Evolutionary conservation across 1,284 basidiomycete species (phyloP).

Genomic region (Cerioporus squamosus): DNA sequence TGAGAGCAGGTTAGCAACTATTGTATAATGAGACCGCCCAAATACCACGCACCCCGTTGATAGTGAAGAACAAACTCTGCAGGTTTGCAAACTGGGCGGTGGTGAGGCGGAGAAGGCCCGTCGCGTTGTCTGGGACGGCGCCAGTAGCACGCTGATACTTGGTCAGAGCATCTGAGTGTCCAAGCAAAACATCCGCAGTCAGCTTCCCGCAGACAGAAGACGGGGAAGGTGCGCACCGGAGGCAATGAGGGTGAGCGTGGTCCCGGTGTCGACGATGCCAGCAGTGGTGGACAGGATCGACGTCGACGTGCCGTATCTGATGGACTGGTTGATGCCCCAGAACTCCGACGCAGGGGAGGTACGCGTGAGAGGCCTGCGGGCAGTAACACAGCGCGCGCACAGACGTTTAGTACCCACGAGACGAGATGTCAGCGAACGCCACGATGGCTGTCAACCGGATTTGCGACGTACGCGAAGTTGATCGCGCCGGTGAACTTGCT

Average conservation of each 20-base stretch:
- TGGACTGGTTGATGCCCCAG: conserved; percentile 67
- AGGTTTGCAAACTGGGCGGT: conserved; percentile 41
- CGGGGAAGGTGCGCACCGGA: conserved; percentile 26
- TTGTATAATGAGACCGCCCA: neutral
- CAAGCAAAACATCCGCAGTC: neutral
- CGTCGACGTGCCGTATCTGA: conserved; percentile 52
- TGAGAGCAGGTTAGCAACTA: conserved; percentile 12
- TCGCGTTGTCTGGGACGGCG: conserved; percentile 38
- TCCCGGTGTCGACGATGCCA: conserved; percentile 69
- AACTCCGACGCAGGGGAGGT: conserved; percentile 52
- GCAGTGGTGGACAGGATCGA: conserved; percentile 51
- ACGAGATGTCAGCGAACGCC: neutral
- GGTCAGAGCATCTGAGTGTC: conserved; percentile 34
- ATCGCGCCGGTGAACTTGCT: conserved; percentile 49
- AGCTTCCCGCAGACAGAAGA: neutral
- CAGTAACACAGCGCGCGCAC: neutral
- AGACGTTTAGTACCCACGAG: neutral
- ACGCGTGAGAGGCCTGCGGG: conserved; percentile 47
- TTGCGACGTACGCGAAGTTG: conserved; percentile 46
- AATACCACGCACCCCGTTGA: conserved; percentile 39
- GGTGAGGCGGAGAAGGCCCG: conserved; percentile 46
- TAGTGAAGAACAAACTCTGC: conserved; percentile 46
- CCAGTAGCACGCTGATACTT: conserved; percentile 42
- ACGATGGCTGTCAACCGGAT: neutral
- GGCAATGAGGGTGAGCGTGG: conserved; percentile 43